Evolutionary conservation across 2,329 filamentous ascomycete species (phyloP), one percentile per base, ranked within the genome.

Genomic region (Sphaerulina vaccinii): DNA sequence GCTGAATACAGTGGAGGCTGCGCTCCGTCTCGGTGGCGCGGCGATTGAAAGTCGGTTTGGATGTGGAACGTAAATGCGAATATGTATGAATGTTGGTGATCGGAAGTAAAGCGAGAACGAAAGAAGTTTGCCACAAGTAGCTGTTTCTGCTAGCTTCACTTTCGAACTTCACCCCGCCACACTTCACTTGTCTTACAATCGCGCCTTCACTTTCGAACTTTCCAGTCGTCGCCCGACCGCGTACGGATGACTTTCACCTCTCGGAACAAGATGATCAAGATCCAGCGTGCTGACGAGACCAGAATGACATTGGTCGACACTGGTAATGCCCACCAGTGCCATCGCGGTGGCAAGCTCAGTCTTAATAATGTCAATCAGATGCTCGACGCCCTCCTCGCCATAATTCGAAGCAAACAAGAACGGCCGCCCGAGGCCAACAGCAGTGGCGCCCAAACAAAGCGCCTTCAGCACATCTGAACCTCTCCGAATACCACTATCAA

Each of bases 401-500:
- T 86, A 87, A 13, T 77, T 79, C 53, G 85, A 62, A 1, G 79
- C 78, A 60, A 78, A 86, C 36, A 86, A 58, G 48, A 84, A 80
- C 0, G 80, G 80, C 15, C 84, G 71, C 0, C 84, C 85, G 8
- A 88, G 70, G 0, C 83, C 83, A 0, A 74, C 84, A 0, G 80
- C 83, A 47, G 72, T 83, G 0, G 83, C 84, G 0, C 85, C 85
- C 0, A 87, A 69, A 46, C 82, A 84, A 9, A 87, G 62, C 0
- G 82, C 83, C 65, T 87, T 87, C 59, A 88, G 75, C 2, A 87
- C 79, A 61, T 88, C 84, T 0, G 82, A 81, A 0, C 85, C 85
- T 15, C 83, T 71, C n/a, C 77, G 75, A 23, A 88, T 75, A 0
- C 85, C 85, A 0, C 84, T 82, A 56, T 88, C 84, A 3, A 87